Evolutionary conservation across 208 protist genomes (phyloP), one percentile per base, ranked within the genome.

Genomic region (Leishmania tarentolae): DNA sequence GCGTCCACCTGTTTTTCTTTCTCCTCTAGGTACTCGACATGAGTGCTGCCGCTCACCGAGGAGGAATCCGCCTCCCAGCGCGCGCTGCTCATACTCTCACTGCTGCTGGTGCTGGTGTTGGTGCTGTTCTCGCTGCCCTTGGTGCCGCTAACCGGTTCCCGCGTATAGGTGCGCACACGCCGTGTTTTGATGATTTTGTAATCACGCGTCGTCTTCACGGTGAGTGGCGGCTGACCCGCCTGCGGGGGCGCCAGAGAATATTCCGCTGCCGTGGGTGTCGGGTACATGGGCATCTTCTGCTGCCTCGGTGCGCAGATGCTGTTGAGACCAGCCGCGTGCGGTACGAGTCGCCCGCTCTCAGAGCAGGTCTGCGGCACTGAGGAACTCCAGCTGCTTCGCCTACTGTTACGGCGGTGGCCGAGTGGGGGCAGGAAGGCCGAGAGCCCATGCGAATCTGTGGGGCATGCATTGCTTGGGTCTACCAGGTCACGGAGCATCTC

Each of bases 151-250:
- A 44, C 53, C 9, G 74, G 56, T 19, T 68, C 56, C 19, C 74
- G 74, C 3, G 44, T 40, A 84, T 92, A 83, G 35, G 68, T 85
- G 70, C 81, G 81, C 47, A 75, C 53, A n/a, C 74, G 66, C 17
- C 81, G 68, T 24, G 76, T 85, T n/a, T 63, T 81, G 17, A 78
- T 81, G n/a, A 79, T 80, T 35, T 57, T 79, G 80, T 76, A 77
- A 42, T 79, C 75, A 21, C 75, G 68, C 19, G 75, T 83, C n/a
- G 69, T 71, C 68, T 79, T 83, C 50, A 40, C 72, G 21, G 56
- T 71, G 15, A 17, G 80, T 44, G 73, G 53, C 17, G 28, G 75
- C 75, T 21, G 74, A 46, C 50, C 73, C 44, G 24, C 72, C 31
- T 53, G n/a, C 72, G 72, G 74, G 37, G 37, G 56, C 56, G 42